Percentiles rank a stretch among this genome's conserved stretches.
phyloP scores from a whole-genome alignment of 2,329 filamentous ascomycete genomes.

The Cercospora sesami region DNA sequence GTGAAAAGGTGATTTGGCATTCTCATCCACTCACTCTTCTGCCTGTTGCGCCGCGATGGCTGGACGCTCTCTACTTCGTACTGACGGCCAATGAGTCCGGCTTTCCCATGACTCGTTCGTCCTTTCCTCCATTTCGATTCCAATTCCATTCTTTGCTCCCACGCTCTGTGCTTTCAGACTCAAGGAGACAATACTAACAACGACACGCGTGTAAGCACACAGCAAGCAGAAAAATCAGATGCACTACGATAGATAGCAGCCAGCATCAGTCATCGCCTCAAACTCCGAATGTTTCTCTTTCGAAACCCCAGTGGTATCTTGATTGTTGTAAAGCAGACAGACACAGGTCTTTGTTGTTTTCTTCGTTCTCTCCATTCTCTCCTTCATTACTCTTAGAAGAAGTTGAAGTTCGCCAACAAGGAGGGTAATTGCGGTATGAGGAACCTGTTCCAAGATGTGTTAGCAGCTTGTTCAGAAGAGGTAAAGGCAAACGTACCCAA shows the following conservation, averaged over 20 bases:
- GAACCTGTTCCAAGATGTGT: slow-evolving; percentile 26
- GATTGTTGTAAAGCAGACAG: not conserved
- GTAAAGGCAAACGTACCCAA: slow-evolving; percentile 70
- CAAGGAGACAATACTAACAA: not conserved
- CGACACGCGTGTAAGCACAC: not conserved
- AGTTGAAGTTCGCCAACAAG: slow-evolving; percentile 12
- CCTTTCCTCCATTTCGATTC: not conserved
- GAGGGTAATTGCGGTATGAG: slow-evolving; percentile 33
- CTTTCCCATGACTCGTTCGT: not conserved
- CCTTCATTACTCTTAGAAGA: not conserved
- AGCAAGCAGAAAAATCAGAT: not conserved
- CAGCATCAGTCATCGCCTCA: slow-evolving; percentile 1
- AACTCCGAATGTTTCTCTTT: not conserved
- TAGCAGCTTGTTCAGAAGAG: not conserved
- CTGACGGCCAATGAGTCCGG: not conserved
- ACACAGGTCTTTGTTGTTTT: not conserved
- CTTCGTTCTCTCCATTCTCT: not conserved
- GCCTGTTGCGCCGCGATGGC: not conserved
- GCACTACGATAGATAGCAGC: not conserved
- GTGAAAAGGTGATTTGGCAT: not conserved
- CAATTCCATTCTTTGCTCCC: not conserved
- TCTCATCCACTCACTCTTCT: not conserved
- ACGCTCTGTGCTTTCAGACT: not conserved
- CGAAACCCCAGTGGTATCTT: slow-evolving; percentile 5
- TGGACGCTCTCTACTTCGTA: not conserved